Percentiles rank a stretch among this genome's conserved stretches.
phyloP scores from a whole-genome alignment of 805 yeast genomes.

The Suhomyces faveliae region DNA sequence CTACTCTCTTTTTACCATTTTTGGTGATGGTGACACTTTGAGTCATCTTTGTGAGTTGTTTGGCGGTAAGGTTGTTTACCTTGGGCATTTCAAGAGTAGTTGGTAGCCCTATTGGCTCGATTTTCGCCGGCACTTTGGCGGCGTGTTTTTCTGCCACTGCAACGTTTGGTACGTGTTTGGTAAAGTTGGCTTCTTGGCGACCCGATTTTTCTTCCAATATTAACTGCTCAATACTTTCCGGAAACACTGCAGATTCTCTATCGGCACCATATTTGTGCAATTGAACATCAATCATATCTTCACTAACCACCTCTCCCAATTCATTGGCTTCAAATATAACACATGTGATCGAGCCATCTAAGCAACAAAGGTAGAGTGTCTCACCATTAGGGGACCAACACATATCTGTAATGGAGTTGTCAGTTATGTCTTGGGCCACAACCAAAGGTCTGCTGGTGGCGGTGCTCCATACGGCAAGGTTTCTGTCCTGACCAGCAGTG shows the following conservation, averaged over 20 bases:
- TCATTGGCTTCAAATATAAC: constrained; percentile 63
- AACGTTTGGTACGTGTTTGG: constrained; percentile 10
- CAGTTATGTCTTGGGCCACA: constrained; percentile 72
- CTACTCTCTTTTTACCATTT: constrained; percentile 73
- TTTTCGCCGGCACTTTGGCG: not conserved
- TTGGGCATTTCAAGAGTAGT: not conserved
- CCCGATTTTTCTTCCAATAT: constrained; percentile 62
- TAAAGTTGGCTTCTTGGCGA: constrained; percentile 2
- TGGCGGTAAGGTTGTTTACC: constrained; percentile 7
- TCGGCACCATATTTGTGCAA: constrained; percentile 86
- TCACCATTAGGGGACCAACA: constrained; percentile 86
- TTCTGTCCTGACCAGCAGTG: constrained; percentile 92
- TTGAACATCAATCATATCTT: constrained; percentile 59
- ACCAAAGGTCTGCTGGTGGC: constrained; percentile 70
- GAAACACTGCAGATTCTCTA: constrained; percentile 77
- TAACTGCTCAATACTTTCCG: constrained; percentile 82
- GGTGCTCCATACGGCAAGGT: constrained; percentile 87
- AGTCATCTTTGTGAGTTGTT: constrained; percentile 14
- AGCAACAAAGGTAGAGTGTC: constrained; percentile 68
- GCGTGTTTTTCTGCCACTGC: constrained; percentile 15
- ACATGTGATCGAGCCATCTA: constrained; percentile 80
- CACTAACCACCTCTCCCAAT: constrained; percentile 65
- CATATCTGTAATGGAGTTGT: constrained; percentile 81
- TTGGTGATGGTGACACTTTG: constrained; percentile 64
- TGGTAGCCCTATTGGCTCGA: constrained; percentile 1